Evolutionary conservation across 1,284 basidiomycete genomes (phyloP).

Genomic region (Marasmius tenuissimus): DNA sequence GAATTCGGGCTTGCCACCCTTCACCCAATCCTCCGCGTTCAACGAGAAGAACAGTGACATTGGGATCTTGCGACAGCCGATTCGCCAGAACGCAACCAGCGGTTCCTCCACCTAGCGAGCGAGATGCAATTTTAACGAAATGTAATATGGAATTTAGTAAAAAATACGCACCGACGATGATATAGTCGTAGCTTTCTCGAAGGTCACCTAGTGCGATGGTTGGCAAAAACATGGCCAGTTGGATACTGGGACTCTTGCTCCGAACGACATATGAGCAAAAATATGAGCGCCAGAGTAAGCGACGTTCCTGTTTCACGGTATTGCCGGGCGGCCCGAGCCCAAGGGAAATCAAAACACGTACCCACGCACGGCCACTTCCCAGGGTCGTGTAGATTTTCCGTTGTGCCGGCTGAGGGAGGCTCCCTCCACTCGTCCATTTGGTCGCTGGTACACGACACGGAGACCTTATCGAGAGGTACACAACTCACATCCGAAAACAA

Average conservation of each 20-base stretch:
- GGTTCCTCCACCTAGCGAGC: slow-evolving; percentile 25
- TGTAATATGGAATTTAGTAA: background rate
- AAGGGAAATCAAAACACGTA: no score
- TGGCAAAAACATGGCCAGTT: background rate
- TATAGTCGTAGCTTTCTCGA: background rate
- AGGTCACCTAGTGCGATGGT: background rate
- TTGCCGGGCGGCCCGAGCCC: no score
- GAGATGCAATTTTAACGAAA: background rate
- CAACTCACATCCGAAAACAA: no score
- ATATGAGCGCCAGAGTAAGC: no score
- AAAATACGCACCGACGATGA: background rate
- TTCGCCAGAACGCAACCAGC: slow-evolving; percentile 33
- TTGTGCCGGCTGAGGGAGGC: no score
- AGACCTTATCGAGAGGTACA: no score
- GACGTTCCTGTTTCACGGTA: no score
- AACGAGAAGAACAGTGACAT: slow-evolving; percentile 28
- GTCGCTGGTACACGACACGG: no score
- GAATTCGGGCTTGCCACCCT: slow-evolving; percentile 25
- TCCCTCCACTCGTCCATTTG: no score
- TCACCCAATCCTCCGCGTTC: slow-evolving; percentile 26
- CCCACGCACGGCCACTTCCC: no score
- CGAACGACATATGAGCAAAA: no score
- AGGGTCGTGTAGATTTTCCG: no score
- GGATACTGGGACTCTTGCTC: background rate
- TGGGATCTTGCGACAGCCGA: slow-evolving; percentile 31